A percentile compares a stretch with the other conserved stretches of the same genome.
Conservation (phyloP, 108 stramenopile genomes). For the Fistulifera solaris region DNA sequence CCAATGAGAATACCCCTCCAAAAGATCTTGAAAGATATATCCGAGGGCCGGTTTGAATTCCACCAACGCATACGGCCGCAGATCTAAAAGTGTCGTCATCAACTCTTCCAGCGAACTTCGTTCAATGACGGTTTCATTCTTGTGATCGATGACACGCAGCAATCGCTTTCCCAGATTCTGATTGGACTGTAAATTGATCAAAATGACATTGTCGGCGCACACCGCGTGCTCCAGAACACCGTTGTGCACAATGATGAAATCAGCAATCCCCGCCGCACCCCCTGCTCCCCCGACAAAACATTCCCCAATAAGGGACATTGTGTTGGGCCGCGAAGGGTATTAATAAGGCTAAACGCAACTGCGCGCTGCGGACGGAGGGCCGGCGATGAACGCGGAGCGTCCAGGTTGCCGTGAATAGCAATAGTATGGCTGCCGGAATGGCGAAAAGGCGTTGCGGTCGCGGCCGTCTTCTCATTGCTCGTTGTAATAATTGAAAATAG, state of each 20-base stretch:
- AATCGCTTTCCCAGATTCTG: constrained; percentile 32
- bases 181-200: constrained; percentile 46
- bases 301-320: constrained; percentile 53
- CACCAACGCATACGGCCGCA: constrained; percentile 81
- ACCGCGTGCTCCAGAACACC: constrained; percentile 40
- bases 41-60: constrained; percentile 93
- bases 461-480: too few species aligned
- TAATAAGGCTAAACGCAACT: constrained; percentile 62
- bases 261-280: constrained; percentile 53
- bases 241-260: constrained; percentile 79
- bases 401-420: too few species aligned
- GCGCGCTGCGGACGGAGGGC: too few species aligned
- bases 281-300: constrained; percentile 74
- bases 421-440: too few species aligned
- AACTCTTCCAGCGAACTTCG: constrained; percentile 22
- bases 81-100: constrained; percentile 29
- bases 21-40: constrained; percentile 74
- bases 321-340: constrained; percentile 57
- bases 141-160: constrained; percentile 36
- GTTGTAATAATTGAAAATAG: too few species aligned
- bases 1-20: constrained; percentile 78
- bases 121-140: constrained; percentile 18
- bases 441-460: too few species aligned
- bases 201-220: constrained; percentile 41
- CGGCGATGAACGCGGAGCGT: too few species aligned